Percentiles rank a stretch among this genome's conserved stretches.
phyloP scores from a whole-genome alignment of 139 green algal genomes.

The Limnomonas spitsbergensis region DNA sequence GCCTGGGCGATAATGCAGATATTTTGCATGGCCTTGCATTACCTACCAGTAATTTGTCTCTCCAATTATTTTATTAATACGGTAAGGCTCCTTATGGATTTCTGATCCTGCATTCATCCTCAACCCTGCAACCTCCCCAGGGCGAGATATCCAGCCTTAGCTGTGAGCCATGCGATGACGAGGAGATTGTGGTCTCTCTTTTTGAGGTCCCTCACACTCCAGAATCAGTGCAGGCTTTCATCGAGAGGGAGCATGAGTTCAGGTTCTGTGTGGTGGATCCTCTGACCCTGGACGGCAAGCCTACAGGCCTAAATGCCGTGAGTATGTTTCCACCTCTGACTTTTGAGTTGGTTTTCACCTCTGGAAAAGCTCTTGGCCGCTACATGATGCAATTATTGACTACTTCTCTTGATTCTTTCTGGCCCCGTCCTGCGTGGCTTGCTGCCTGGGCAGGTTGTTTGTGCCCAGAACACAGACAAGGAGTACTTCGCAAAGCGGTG shows the following conservation, averaged over 20 bases:
- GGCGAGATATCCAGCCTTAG: conserved; percentile 70
- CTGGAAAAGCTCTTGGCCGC: too few relatives aligned
- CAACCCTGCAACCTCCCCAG: conserved; percentile 29
- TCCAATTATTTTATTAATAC: neutral
- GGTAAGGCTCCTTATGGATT: neutral
- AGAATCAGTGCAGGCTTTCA: conserved; percentile 59
- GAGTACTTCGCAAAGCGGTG: conserved; percentile 70
- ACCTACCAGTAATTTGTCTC: neutral
- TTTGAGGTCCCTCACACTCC: conserved; percentile 65
- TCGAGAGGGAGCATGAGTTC: conserved; percentile 89
- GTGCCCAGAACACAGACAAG: conserved; percentile 67
- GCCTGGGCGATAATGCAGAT: too few relatives aligned
- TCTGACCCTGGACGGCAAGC: conserved; percentile 27
- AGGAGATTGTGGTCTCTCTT: conserved; percentile 63
- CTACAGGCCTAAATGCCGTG: neutral
- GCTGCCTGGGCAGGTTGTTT: conserved; percentile 58
- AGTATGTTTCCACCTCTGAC: neutral
- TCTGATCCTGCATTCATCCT: neutral
- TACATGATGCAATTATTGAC: too few relatives aligned
- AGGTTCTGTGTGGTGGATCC: conserved; percentile 70
- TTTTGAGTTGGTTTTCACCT: too few relatives aligned
- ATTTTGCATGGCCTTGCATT: too few relatives aligned
- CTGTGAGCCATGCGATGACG: conserved; percentile 46
- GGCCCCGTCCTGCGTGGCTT: too few relatives aligned
- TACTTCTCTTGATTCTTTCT: too few relatives aligned